Evolutionary conservation across 1,284 basidiomycete species (phyloP), one percentile per base, ranked within the genome.

Genomic region (Sutorius eximius): DNA sequence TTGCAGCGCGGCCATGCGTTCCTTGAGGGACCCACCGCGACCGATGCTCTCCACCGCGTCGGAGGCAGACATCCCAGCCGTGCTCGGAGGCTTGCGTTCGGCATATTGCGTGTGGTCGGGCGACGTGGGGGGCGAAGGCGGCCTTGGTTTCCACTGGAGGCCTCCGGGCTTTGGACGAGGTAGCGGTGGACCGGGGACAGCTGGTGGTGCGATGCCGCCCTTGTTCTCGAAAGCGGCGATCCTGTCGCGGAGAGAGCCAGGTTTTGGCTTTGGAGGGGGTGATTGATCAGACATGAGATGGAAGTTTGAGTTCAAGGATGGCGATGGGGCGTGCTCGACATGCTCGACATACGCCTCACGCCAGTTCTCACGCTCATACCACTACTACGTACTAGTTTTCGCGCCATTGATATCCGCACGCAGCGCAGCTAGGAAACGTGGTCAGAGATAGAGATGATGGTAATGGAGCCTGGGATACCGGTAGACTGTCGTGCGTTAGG

Each of bases 1-100:
- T 66, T 93, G 87, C 34, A 96, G 75, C 3, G 93, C 91, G 27
- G 93, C 93, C 92, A 97, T 96, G 42, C 94, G 85, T 61, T 95
- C 94, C 74, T 87, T 93, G 60, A 97, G 74, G 57, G 89, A 91
- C 5, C 83, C 87, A 5, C 81, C 66, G 13, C 64, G 66, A 0
- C 66, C 87, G 67, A 93, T 92, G 62, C 87, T 87, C 64, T 86
- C 86, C 69, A 88, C 85, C 32, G 92, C 93, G 75, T 95, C 93
- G 20, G 82, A 82, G 7, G 90, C 89, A 24, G 87, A 91, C 87
- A 95, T 89, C 0, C 79, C 77, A 5, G 56, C 65, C 1, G 52
- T 61, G 22, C 64, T 71, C 15, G 57, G 36, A 9, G 64, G 68
- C 51, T 67, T 69, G 45, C 57, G 66, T 57, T 58, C 71, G 27